Evolutionary conservation across 2,329 filamentous ascomycete genomes (phyloP).

Genomic region (Epichloe coenophiala): DNA sequence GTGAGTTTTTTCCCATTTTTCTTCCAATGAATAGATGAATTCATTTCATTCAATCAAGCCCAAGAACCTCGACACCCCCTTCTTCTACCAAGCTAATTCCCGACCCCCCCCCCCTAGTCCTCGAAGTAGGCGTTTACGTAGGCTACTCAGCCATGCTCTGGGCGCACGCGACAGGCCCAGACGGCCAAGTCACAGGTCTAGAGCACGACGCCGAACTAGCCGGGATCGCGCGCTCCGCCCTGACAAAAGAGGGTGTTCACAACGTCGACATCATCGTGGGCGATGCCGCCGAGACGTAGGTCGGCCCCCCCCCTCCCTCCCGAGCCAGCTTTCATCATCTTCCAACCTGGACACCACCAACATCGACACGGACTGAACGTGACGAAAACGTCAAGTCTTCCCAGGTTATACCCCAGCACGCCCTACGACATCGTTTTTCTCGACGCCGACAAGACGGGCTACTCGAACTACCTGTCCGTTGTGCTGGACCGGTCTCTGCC

Average conservation of each 20-base stretch:
- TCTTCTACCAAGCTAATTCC: background rate
- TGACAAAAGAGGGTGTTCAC: slow-evolving; percentile 23
- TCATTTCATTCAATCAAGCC: too few relatives aligned
- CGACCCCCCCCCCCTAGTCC: slow-evolving; percentile 19
- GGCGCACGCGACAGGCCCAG: slow-evolving; percentile 30
- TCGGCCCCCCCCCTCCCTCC: background rate
- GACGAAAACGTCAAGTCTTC: slow-evolving; percentile 14
- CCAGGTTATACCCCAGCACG: slow-evolving; percentile 15
- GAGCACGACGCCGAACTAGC: slow-evolving; percentile 33
- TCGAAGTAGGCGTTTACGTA: slow-evolving; percentile 35
- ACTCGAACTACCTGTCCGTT: slow-evolving; percentile 31
- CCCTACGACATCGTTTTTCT: slow-evolving; percentile 42
- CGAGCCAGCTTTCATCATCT: too few relatives aligned
- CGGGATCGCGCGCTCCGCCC: slow-evolving; percentile 23
- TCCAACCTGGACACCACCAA: too few relatives aligned
- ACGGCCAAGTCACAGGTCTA: slow-evolving; percentile 29
- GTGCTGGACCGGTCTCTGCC: slow-evolving; percentile 31
- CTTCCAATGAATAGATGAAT: too few relatives aligned
- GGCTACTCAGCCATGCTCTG: slow-evolving; percentile 36
- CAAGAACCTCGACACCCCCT: too few relatives aligned
- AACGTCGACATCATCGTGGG: slow-evolving; percentile 35
- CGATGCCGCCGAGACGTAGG: slow-evolving; percentile 32
- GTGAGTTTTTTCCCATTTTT: slow-evolving; percentile 10
- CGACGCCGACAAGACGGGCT: slow-evolving; percentile 40
- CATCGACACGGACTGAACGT: too few relatives aligned